Evolutionary conservation across 306 rosid genomes (phyloP).

Genomic region (Morella rubra): DNA sequence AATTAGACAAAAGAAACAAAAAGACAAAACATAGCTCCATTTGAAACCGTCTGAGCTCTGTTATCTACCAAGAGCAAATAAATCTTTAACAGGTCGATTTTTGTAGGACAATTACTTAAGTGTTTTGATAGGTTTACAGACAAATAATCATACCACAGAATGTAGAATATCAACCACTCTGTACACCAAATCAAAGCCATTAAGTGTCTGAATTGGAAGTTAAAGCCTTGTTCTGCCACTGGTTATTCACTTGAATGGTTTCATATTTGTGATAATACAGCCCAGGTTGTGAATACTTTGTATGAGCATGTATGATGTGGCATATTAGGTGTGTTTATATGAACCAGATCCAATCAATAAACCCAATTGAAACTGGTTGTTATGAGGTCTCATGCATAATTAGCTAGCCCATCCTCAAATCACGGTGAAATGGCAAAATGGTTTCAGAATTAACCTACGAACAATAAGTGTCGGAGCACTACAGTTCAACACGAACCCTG

Average conservation of each 20-base stretch:
- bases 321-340: too few relatives aligned
- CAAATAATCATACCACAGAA: background rate
- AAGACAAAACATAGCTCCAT: background rate
- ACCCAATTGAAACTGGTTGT: too few relatives aligned
- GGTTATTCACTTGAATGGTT: background rate
- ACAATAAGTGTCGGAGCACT: too few relatives aligned
- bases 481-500: too few relatives aligned
- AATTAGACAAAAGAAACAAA: background rate
- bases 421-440: too few relatives aligned
- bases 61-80: background rate
- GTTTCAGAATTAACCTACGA: too few relatives aligned
- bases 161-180: background rate
- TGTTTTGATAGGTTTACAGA: background rate
- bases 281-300: too few relatives aligned
- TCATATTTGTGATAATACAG: too few relatives aligned
- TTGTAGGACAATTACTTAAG: background rate
- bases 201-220: background rate
- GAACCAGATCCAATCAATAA: too few relatives aligned
- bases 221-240: background rate
- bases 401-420: too few relatives aligned
- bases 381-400: too few relatives aligned
- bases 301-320: too few relatives aligned
- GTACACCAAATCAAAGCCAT: background rate
- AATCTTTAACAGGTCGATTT: background rate
- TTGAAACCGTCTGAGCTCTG: background rate